Evolutionary conservation across 2,329 filamentous ascomycete species (phyloP), one percentile per base, ranked within the genome.

Genomic region (Trichoderma aggressivum): DNA sequence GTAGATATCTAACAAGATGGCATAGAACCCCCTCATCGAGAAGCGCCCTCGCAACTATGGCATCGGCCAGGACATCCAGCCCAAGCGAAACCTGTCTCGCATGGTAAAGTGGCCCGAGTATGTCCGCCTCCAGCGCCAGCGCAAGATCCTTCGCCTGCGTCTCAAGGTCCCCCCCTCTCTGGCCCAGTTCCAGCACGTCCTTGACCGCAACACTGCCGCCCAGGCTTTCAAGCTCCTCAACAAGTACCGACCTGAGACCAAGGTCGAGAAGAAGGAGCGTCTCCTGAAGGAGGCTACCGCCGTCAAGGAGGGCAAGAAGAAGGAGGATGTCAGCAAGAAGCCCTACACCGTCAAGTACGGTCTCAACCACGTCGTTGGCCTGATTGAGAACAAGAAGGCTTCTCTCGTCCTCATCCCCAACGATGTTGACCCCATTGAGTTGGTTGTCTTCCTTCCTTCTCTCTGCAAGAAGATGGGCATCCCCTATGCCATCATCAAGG

Each of bases 71-170:
- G 95, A 98, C 87, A 94, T 98, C 86, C 96, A 98, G 88, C 94
- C 95, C 81, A 90, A 90, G 83, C 93, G 94, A 83, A 98, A 99
- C 89, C 89, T 97, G 75, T 94, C 92, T 80, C 94, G 94, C 84
- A 98, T 99, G 94, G 94, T 99, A 82, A 97, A 96, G 90, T 99
- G 96, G 96, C 96, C 96, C 84, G 94, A 97, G 88, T 98, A 98
- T 86, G 92, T 99, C 86, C 95, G 94, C 80, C 94, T 98, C 76
- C 96, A 99, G 87, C 94, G 94, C 87, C 89, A 91, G 86, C 88
- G 88, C 85, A 91, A 98, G 93, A 97, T 98, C 86, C 91, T 99
- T 85, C 94, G 95, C 89, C 89, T 99, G 86, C 95, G 96, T 82
- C 89, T 99, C 82, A 99, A 99, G 92, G 96, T 99, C 75, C 96